Evolutionary conservation across 306 rosid genomes (phyloP).

Genomic region (Prunus dulcis): DNA sequence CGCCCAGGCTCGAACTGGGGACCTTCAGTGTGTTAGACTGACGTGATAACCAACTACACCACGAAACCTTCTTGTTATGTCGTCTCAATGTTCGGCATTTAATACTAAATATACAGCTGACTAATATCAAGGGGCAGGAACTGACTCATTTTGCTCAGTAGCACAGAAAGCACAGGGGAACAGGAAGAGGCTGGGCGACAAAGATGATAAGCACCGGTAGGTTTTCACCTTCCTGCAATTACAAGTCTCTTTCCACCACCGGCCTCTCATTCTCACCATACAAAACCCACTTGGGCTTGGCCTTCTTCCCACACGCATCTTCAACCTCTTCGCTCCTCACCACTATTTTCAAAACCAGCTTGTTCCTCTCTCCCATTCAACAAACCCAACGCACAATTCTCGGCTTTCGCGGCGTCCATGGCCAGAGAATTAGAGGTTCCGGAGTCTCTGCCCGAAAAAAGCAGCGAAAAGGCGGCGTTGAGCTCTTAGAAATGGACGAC

Average conservation of each 20-base stretch:
- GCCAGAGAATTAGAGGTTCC: constrained; percentile 12
- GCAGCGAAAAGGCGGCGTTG: constrained; percentile 18
- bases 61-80: constrained; percentile 5
- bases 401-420: constrained; percentile 10
- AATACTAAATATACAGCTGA: no score
- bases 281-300: constrained; percentile 11
- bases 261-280: constrained; percentile 5
- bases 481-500: constrained; percentile 16
- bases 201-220: constrained; percentile 40
- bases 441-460: constrained; percentile 20
- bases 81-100: fast-evolving
- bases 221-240: constrained; percentile 32
- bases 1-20: constrained; percentile 42
- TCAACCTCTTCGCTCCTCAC: constrained; percentile 6
- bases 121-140: neutral
- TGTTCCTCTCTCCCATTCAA: constrained; percentile 15
- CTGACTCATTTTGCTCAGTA: neutral
- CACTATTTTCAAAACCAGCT: constrained; percentile 1
- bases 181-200: neutral
- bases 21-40: constrained; percentile 93
- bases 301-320: constrained; percentile 7
- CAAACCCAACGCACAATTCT: constrained; percentile 24
- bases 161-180: neutral
- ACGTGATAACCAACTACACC: constrained; percentile 93
- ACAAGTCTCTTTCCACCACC: constrained; percentile 6